Conservation (phyloP, 306 rosid species). For the Medicago arabica region DNA sequence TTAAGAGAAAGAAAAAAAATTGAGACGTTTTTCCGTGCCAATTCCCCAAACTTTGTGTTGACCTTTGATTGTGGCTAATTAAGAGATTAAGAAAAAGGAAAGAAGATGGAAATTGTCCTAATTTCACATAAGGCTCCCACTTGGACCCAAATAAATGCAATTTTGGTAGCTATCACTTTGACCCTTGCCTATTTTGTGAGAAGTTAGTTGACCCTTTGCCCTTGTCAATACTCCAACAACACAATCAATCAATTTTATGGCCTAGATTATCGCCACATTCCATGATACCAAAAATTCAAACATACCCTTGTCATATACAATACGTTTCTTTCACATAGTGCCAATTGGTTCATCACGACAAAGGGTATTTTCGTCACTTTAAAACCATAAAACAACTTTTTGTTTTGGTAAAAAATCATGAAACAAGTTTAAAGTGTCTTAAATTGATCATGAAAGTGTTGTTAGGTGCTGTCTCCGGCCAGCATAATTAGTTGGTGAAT, state of each 20-base stretch:
- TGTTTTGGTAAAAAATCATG: too few relatives aligned
- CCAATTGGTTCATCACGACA: background rate
- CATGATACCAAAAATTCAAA: background rate
- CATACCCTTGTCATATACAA: background rate
- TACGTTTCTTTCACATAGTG: background rate
- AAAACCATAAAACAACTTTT: background rate
- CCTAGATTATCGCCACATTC: conserved; percentile 42
- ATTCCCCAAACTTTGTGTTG: conserved; percentile 37
- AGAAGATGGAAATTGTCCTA: conserved; percentile 35
- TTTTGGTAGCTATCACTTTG: conserved; percentile 16
- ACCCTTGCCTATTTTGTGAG: background rate
- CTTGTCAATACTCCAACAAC: conserved; percentile 30
- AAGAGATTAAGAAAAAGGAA: background rate
- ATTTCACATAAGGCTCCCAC: conserved; percentile 38
- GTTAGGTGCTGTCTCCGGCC: conserved; percentile 41
- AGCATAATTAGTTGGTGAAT: conserved; percentile 32
- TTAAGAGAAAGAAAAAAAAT: background rate
- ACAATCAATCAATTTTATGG: conserved; percentile 23
- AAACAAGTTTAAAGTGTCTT: background rate
- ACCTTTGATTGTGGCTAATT: conserved; percentile 18
- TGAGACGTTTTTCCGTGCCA: conserved; percentile 16
- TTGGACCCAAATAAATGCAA: conserved; percentile 33
- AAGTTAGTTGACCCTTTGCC: conserved; percentile 36
- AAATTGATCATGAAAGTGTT: background rate
- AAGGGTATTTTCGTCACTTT: conserved; percentile 26